These are phyloP conservation scores for Saitozyma podzolica DNA, from an alignment of 768 basidiomycete genomes.

Conservation along the genomic window DNA sequence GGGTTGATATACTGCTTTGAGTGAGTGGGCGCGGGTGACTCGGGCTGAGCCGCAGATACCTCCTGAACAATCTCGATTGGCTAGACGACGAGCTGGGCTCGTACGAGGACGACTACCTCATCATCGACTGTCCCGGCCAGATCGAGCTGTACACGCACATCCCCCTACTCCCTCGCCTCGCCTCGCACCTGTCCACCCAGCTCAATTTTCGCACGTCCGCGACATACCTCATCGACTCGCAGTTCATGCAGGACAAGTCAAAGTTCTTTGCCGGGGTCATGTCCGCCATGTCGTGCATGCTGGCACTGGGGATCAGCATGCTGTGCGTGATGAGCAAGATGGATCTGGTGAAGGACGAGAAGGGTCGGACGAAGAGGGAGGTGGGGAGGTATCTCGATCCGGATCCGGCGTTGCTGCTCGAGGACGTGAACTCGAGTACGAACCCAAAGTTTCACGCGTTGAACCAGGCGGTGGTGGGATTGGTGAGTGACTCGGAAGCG, in stretches of 20 bases:
- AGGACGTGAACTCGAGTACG: constrained; percentile 56
- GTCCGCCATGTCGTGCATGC: constrained; percentile 98
- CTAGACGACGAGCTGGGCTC: constrained; percentile 92
- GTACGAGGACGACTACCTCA: constrained; percentile 87
- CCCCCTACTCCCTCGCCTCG: constrained; percentile 88
- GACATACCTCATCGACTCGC: constrained; percentile 90
- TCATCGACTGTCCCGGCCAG: constrained; percentile 61
- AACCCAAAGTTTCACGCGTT: constrained; percentile 86
- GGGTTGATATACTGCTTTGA: constrained; percentile 98
- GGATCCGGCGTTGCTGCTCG: constrained; percentile 78
- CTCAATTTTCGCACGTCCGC: constrained; percentile 85
- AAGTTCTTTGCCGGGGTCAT: constrained; percentile 98
- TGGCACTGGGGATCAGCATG: constrained; percentile 94
- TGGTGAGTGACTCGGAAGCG: constrained; percentile 61
- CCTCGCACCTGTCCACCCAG: constrained; percentile 63
- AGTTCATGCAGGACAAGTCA: constrained; percentile 99
- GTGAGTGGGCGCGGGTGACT: constrained; percentile 61
- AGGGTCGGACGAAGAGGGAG: constrained; percentile 64
- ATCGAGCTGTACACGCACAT: constrained; percentile 99
- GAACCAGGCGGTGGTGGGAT: constrained; percentile 90
- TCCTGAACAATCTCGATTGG: constrained; percentile 97
- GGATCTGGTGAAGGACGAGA: constrained; percentile 76
- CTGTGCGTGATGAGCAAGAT: constrained; percentile 99
- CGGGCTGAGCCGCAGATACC: constrained; percentile 65
- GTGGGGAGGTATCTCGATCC: constrained; percentile 95